Percentiles rank a stretch among this genome's conserved stretches.
Evolutionary conservation across 2,329 filamentous ascomycete genomes (phyloP).

Genomic region (Leptosphaerulina australis): DNA sequence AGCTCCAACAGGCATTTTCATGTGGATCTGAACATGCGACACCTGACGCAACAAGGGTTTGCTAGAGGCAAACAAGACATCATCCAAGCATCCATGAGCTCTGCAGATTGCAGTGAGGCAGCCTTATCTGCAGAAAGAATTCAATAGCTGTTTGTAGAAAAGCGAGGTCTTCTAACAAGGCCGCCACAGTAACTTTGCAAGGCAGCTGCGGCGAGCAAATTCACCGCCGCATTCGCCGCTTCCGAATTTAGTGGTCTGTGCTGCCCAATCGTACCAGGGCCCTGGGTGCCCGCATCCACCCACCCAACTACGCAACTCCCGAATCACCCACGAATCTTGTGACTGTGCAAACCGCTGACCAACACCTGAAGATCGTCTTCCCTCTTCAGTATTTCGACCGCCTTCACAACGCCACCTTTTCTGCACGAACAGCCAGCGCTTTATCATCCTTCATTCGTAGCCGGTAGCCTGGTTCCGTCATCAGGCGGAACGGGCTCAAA

Average conservation of each 20-base stretch:
- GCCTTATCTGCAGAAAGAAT: too few relatives aligned
- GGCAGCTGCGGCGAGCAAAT: constrained; percentile 26
- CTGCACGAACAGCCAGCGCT: constrained; percentile 14
- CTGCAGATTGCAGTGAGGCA: neutral
- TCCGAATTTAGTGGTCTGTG: constrained; percentile 15
- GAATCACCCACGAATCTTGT: constrained; percentile 22
- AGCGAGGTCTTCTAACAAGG: constrained; percentile 5
- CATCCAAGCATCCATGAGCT: neutral
- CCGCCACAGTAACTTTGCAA: constrained; percentile 12
- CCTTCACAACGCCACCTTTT: constrained; percentile 13
- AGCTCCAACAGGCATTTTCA: constrained; percentile 2
- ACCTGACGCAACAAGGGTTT: neutral
- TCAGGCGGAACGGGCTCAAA: constrained; percentile 46
- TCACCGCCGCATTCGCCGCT: constrained; percentile 21
- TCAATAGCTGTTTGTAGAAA: neutral
- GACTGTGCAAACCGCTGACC: constrained; percentile 38
- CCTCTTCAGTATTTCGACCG: constrained; percentile 17
- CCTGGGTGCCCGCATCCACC: constrained; percentile 16
- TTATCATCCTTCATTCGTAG: constrained; percentile 20
- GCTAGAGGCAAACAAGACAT: neutral
- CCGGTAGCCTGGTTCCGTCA: constrained; percentile 50
- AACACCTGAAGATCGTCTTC: constrained; percentile 21
- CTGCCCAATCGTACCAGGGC: constrained; percentile 10
- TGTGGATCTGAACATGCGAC: constrained; percentile 5
- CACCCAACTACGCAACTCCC: constrained; percentile 20